Evolutionary conservation across 73 alveolate species (phyloP), one percentile per base, ranked within the genome.

Genomic region (Symbiodinium natans): DNA sequence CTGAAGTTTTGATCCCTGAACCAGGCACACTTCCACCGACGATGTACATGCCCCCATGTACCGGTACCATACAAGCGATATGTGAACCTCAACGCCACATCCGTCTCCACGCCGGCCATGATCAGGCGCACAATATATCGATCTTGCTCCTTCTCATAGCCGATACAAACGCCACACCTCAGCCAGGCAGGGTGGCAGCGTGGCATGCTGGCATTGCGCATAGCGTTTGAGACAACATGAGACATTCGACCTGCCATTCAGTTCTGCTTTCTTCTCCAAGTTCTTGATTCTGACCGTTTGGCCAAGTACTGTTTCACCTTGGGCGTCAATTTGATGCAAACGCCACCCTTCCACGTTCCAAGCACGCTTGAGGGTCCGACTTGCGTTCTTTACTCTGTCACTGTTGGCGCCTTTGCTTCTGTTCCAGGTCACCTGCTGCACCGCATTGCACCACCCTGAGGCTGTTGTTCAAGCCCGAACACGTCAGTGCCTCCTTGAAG

Each of bases 261-360:
- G 31, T 90, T 92, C 98, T 29, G 98, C 90, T 74, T 92, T 92
- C 84, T 92, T 92, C 90, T 71, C 90, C 63, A 92, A 42, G 90
- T 92, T 75, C 43, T 92, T 92, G 98, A 92, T 42, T 39, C 98
- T 86, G 77, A 92, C 98, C 82, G 98, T 92, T n/a, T 92, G 98
- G 17, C 98, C 98, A 48, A 92, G 90, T 43, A 92, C 98, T 8
- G 88, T 87, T 25, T 92, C 98, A 40, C 95, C 95, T 88, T 13
- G 52, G 93, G 82, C n/a, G 15, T 52, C 71, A 52, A 52, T 29
- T n/a, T n/a, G n/a, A n/a, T n/a, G n/a, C n/a, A n/a, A n/a, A n/a
- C n/a, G n/a, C n/a, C n/a, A n/a, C n/a, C n/a, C n/a, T n/a, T n/a
- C n/a, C n/a, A n/a, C n/a, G n/a, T n/a, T n/a, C n/a, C n/a, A n/a